Base-by-base conservation (phyloP, 2,329 filamentous ascomycete genomes). In the Penicillium frequentans region DNA sequence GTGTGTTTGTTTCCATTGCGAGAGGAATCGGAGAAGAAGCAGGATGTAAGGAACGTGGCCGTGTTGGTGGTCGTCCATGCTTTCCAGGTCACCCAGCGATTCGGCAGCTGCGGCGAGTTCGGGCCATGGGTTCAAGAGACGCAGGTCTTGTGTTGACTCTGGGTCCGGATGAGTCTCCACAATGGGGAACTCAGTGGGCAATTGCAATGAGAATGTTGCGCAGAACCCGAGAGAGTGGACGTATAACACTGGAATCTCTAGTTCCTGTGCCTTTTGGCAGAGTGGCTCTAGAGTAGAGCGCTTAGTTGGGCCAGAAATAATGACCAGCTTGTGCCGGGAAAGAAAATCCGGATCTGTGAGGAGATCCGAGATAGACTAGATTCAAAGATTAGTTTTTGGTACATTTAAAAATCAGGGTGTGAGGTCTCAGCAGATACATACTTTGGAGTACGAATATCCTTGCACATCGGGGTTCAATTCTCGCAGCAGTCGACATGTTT, bases 151-250 rank as follows among this genome's bases (percentile, higher is more conserved):
- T 0, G 86, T 95, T 8, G 91, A 87, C 39, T 91, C 90, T 42
- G 91, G 86, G 61, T 96, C 92, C 1, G 95, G 95, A 70, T 99
- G 95, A 45, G 95, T 98, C 71, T 99, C 93, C 61, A 99, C 90
- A 56, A 99, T 90, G 5, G 93, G 92, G 67, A 96, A 96, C 27
- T 87, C 85, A n/a, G 86, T 81, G 10, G 90, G 89, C 27, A 96
- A 79, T 64, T 85, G 81, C 27, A 96, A 81, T n/a, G 87, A 89
- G 73, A 98, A 96, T 64, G 90, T 90, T 2, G 91, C 90, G 75
- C 95, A 96, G 77, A 96, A 97, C 27, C 95, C 95, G 42, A 90
- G 84, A n/a, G 89, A 96, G 71, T 96, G 91, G 45, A 95, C 84
- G 62, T 92, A 87, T 56, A 98, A 83, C 14, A 93, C 78, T 0